A percentile compares a stretch with the other conserved stretches of the same genome.
phyloP scores from a whole-genome alignment of 2,329 filamentous ascomycete species.

The Aspergillus niger region DNA sequence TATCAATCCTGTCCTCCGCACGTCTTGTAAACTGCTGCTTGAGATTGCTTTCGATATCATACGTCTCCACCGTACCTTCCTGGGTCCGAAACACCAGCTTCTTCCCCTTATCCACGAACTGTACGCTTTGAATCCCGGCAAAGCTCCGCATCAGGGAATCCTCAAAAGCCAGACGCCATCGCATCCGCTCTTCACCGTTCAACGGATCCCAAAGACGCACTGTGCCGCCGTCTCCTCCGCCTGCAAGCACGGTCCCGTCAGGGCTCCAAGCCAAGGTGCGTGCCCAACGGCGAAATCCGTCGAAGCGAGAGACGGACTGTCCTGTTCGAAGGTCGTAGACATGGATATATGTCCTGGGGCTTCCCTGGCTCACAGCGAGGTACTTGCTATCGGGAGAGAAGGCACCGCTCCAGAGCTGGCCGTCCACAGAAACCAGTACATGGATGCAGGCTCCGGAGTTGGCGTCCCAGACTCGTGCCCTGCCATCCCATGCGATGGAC shows the following conservation, averaged over 20 bases:
- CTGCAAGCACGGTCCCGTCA: conserved; percentile 12
- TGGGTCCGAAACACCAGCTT: conserved; percentile 3
- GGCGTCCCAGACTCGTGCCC: conserved; percentile 14
- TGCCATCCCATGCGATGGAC: conserved; percentile 14
- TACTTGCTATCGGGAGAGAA: conserved; percentile 15
- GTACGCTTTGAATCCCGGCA: not conserved
- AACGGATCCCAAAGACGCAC: conserved; percentile 15
- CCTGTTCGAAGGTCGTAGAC: conserved; percentile 8
- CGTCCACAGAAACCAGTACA: conserved; percentile 5
- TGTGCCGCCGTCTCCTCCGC: not conserved
- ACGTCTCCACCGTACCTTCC: conserved; percentile 15
- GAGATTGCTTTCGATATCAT: conserved; percentile 14
- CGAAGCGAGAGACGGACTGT: not conserved
- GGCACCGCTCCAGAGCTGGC: conserved; percentile 9
- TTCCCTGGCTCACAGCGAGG: conserved; percentile 12
- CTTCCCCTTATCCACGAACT: not conserved
- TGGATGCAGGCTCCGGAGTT: conserved; percentile 12
- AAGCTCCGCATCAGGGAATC: not conserved
- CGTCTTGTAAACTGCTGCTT: conserved; percentile 14
- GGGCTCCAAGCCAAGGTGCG: conserved; percentile 12
- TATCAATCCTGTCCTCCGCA: not conserved
- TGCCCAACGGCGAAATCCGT: not conserved
- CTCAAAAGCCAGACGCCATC: conserved; percentile 9
- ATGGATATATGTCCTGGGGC: conserved; percentile 8
- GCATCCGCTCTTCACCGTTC: conserved; percentile 9